Conservation (phyloP, 2,329 filamentous ascomycete genomes). For the Apiospora koreana region DNA sequence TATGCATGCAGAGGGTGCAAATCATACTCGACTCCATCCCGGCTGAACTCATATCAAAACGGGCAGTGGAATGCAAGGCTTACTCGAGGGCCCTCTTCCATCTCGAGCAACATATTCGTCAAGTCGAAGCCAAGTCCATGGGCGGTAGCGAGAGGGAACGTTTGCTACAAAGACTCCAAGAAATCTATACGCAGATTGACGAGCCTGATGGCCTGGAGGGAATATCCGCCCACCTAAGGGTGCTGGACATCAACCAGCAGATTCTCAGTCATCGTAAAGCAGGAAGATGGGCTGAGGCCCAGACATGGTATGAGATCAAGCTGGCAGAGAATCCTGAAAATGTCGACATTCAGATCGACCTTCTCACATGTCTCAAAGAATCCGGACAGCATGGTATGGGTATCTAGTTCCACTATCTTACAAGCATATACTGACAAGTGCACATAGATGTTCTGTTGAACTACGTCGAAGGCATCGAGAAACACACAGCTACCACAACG, state of each 20-base stretch:
- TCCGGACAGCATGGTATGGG: constrained; percentile 83
- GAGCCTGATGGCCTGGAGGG: constrained; percentile 96
- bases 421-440: not conserved
- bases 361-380: constrained; percentile 87
- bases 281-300: constrained; percentile 89
- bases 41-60: constrained; percentile 70
- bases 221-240: constrained; percentile 82
- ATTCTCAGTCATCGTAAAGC: constrained; percentile 91
- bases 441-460: constrained; percentile 76
- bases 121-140: constrained; percentile 45
- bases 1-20: constrained; percentile 50
- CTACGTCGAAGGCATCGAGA: constrained; percentile 74
- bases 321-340: constrained; percentile 78
- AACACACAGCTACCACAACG: constrained; percentile 49
- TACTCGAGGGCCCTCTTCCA: constrained; percentile 92
- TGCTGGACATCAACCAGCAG: constrained; percentile 91
- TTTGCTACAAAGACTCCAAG: constrained; percentile 77
- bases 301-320: constrained; percentile 96
- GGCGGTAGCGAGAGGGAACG: constrained; percentile 58
- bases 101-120: constrained; percentile 83
- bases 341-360: constrained; percentile 74
- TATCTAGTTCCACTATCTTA: too few species aligned
- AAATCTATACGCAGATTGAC: constrained; percentile 96
- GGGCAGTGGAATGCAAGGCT: constrained; percentile 91
- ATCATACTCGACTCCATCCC: constrained; percentile 65